Base-by-base conservation (phyloP, 2,329 filamentous ascomycete genomes). In the Dactylellina sp. region DNA sequence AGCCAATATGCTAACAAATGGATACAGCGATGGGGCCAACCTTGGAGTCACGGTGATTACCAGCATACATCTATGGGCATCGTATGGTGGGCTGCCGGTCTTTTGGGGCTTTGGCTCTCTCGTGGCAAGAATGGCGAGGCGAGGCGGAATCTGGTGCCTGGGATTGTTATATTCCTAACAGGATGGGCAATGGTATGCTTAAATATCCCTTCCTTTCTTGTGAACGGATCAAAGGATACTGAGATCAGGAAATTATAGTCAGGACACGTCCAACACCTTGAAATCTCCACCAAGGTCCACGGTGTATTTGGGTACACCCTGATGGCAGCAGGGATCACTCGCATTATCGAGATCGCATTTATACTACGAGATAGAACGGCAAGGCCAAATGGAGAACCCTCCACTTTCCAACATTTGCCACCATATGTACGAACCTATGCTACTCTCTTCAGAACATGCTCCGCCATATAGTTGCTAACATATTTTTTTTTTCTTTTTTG, bases 1-100 rank as follows among this genome's bases (percentile, higher is more conserved):
- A 18, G 35, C 7, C 5, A 9, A 14, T 22, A 16, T 59, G n/a
- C 20, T 37, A 42, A 42, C 16, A 42, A 24, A 40, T n/a, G 7
- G 24, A 16, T 28, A 49, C 24, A 70, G 80, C 88, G 91, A 59
- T 99, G 95, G 95, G 95, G 95, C 62, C 85, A 85, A 0, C 86
- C 87, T 0, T 99, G 95, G 95, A 92, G 91, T 59, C 88, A 87
- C 81, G 98, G 97, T 79, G 95, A 99, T 81, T 88, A 97, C 83
- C 94, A 99, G 81, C 95, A 99, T 81, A 99, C 95, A 0, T 92
- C 91, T n/a, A 98, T 99, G 94, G 95, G 95, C n/a, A 88, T 99
- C 75, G 89, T 99, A 57, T 99, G 95, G 95, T 99, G 94, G 94
- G 91, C 89, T 78, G 94, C 95, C 6, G 95, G 95, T 22, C 83